Evolutionary conservation across 1,139 yeast species (phyloP).

Genomic region (Kodamaea anthophila): DNA sequence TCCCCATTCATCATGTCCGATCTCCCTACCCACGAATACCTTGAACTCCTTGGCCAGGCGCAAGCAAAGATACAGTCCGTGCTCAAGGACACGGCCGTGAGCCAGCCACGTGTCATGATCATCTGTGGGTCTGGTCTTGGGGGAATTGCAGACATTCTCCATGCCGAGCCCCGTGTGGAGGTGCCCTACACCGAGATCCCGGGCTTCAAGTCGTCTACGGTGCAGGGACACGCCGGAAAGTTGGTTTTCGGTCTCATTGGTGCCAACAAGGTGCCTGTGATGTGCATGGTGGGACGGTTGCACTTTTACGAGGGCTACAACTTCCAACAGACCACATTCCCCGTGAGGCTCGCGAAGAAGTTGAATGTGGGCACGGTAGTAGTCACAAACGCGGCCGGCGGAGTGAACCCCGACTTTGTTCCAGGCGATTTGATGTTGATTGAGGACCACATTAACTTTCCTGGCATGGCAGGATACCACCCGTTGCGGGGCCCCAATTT

Average conservation of each 20-base stretch:
- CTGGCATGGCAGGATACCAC: slow-evolving; percentile 85
- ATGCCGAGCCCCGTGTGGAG: slow-evolving; percentile 35
- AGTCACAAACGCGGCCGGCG: slow-evolving; percentile 96
- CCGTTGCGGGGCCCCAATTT: slow-evolving; percentile 87
- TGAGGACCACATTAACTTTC: slow-evolving; percentile 81
- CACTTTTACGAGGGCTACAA: slow-evolving; percentile 91
- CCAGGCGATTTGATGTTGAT: slow-evolving; percentile 92
- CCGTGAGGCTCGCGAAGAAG: slow-evolving; percentile 66
- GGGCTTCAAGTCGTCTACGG: slow-evolving; percentile 76
- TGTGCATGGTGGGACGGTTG: slow-evolving; percentile 89
- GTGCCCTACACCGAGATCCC: slow-evolving; percentile 70
- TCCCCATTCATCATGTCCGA: slow-evolving; percentile 9
- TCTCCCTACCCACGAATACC: slow-evolving; percentile 14
- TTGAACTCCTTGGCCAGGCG: slow-evolving; percentile 18
- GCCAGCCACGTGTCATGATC: slow-evolving; percentile 59
- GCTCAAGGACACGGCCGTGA: slow-evolving; percentile 16
- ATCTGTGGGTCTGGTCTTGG: slow-evolving; percentile 96
- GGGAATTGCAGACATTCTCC: slow-evolving; percentile 61
- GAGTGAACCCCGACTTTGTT: slow-evolving; percentile 55
- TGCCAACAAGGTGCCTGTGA: slow-evolving; percentile 62
- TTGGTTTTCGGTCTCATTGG: slow-evolving; percentile 77
- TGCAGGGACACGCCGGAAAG: slow-evolving; percentile 84
- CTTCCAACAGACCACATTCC: slow-evolving; percentile 76
- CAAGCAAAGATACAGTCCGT: slow-evolving; percentile 12
- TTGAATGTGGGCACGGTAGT: slow-evolving; percentile 59